Conservation (phyloP, 2,329 filamentous ascomycete species). For the Aureobasidium sp. region DNA sequence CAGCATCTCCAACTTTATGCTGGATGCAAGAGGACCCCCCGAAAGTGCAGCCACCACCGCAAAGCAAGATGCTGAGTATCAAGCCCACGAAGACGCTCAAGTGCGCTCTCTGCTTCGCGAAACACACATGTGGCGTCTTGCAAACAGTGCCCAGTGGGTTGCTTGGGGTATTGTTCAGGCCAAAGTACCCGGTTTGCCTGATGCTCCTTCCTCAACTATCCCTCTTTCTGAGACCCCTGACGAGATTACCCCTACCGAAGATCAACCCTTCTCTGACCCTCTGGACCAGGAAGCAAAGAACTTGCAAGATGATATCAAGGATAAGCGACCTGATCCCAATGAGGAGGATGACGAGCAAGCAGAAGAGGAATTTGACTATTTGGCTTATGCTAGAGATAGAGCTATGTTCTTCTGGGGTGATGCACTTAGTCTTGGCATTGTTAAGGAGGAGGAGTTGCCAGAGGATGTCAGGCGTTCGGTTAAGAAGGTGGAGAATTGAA, state of each 20-base stretch:
- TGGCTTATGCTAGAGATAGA: constrained; percentile 83
- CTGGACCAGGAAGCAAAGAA: constrained; percentile 17
- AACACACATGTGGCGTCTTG: constrained; percentile 75
- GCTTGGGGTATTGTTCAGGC: constrained; percentile 97
- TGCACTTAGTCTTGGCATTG: constrained; percentile 67
- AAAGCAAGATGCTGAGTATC: constrained; percentile 35
- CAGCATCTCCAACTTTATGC: constrained; percentile 60
- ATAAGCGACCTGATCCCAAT: constrained; percentile 19
- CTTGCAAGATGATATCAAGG: constrained; percentile 24
- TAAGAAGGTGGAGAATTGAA: constrained; percentile 54
- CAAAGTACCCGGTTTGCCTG: constrained; percentile 67
- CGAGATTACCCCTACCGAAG: not conserved
- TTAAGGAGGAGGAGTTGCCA: constrained; percentile 70
- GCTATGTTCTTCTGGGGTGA: constrained; percentile 95
- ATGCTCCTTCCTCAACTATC: constrained; percentile 15
- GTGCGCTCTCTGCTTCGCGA: constrained; percentile 69
- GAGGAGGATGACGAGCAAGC: constrained; percentile 44
- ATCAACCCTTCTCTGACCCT: constrained; percentile 12
- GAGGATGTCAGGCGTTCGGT: constrained; percentile 55
- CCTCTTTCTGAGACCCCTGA: constrained; percentile 1
- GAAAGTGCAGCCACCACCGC: constrained; percentile 18
- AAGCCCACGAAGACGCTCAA: constrained; percentile 54
- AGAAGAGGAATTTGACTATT: constrained; percentile 82
- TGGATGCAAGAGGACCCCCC: constrained; percentile 50
- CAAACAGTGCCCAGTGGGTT: constrained; percentile 85